Evolutionary conservation across 163 green algal species (phyloP), one percentile per base, ranked within the genome.

Genomic region (Scenedesmus sp.): DNA sequence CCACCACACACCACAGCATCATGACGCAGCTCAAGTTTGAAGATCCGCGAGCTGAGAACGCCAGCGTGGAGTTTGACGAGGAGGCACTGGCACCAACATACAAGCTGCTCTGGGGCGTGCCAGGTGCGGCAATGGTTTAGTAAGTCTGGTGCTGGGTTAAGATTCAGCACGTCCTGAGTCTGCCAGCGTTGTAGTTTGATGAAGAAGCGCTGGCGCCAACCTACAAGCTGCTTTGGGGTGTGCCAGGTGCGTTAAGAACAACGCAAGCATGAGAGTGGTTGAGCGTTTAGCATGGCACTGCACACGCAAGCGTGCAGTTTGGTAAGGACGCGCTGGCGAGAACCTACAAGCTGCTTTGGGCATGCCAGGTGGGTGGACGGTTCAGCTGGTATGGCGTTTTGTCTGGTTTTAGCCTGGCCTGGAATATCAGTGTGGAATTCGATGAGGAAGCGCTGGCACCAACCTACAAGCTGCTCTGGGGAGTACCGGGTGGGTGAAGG

Each of bases 381-480:
- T 46, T 46, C 34, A 46, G 34, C 34, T 46, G 34, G 34, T 46
- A 46, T 46, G 34, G 34, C 34, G 34, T 46, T 46, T 46, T 46
- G 34, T 46, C 34, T 46, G 34, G 34, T 46, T 46, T 0, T 46
- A 46, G 34, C 34, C 34, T 46, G 34, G 34, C 34, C 34, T 46
- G 34, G 34, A 46, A 46, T 46, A 46, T 46, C 0, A 46, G 34
- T 46, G 34, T 46, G 34, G 34, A 46, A 46, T 46, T 46, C 34
- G 97, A 99, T 91, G 96, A 98, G 83, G 93, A 89, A 7, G 93
- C 92, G 52, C 94, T 99, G 77, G 94, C 94, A 4, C 98, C 98
- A 10, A 99, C 98, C 6, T 99, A 99, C 95, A 94, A 95, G 52
- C 91, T 99, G 86, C 94, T 99, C 66, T 99, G 98, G 98, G 98